Evolutionary conservation across 768 basidiomycete species (phyloP).

Genomic region (Brasilioporus rufonigricans): DNA sequence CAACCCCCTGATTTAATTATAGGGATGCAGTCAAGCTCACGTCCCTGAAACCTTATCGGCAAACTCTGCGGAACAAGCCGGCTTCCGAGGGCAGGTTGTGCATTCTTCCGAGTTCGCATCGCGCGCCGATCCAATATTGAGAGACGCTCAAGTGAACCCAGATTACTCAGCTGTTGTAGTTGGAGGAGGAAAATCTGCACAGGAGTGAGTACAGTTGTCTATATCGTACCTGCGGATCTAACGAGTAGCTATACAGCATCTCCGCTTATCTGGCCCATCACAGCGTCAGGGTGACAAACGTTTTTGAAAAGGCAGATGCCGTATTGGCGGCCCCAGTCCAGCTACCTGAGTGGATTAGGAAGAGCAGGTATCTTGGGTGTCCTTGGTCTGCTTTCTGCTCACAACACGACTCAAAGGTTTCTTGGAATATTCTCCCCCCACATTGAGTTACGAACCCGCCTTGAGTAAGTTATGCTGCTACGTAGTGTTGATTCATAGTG

Average conservation of each 20-base stretch:
- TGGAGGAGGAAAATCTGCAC: constrained; percentile 67
- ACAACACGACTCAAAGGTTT: constrained; percentile 34
- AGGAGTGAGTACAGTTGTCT: constrained; percentile 41
- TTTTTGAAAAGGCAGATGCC: constrained; percentile 52
- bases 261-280: constrained; percentile 49
- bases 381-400: background rate
- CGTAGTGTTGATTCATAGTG: background rate
- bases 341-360: constrained; percentile 54
- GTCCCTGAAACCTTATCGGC: constrained; percentile 43
- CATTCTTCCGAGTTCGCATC: constrained; percentile 51
- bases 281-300: constrained; percentile 45
- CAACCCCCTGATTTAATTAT: background rate
- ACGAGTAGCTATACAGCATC: constrained; percentile 33
- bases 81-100: constrained; percentile 46
- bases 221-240: background rate
- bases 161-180: constrained; percentile 44
- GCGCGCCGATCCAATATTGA: constrained; percentile 40
- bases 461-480: constrained; percentile 43
- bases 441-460: constrained; percentile 43
- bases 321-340: constrained; percentile 46
- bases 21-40: constrained; percentile 56
- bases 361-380: constrained; percentile 47
- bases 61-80: constrained; percentile 34
- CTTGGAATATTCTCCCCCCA: constrained; percentile 49
- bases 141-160: constrained; percentile 14